Base-by-base conservation (phyloP, 2,329 filamentous ascomycete species). In the Hypoxylon sp. region DNA sequence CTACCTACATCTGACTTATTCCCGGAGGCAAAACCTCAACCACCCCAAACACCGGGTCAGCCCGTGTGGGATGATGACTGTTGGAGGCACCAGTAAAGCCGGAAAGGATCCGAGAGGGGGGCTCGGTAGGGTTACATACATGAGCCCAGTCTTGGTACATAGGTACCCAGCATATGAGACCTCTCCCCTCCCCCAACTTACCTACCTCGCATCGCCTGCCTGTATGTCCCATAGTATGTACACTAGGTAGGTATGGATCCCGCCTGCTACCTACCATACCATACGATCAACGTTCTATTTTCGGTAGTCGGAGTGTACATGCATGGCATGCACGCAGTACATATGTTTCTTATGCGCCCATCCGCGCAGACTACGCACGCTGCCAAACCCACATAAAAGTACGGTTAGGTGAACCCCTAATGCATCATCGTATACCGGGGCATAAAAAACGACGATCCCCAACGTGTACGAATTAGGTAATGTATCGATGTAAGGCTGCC, bases 121-220 rank as follows among this genome's bases (percentile, higher is more conserved):
- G 58, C 38, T 48, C 63, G 58, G 57, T 68, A 68, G 66, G 66
- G 66, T 68, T 65, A 32, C 66, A 68, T 68, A 60, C 65, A 65
- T 68, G n/a, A 11, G 36, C 38, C 36, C 17, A 17, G 6, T 5
- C 14, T n/a, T n/a, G 38, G 38, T 19, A 43, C n/a, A n/a, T n/a
- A n/a, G n/a, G n/a, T n/a, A n/a, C n/a, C n/a, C n/a, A n/a, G n/a
- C n/a, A n/a, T 19, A 43, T 17, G 28, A 30, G 28, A 30, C 28
- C 28, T 6, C 28, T 17, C 9, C 36, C 36, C n/a, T n/a, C 17
- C n/a, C n/a, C n/a, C n/a, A n/a, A n/a, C n/a, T n/a, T n/a, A 43
- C 21, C 21, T 43, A 43, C 38, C 38, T 43, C 38, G 10, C 6
- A 17, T 43, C 38, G 17, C 21, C 17, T 43, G 38, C n/a, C n/a